Conservation (phyloP, 352 stramenopile genomes). For the Hyaloperonospora brassicae region DNA sequence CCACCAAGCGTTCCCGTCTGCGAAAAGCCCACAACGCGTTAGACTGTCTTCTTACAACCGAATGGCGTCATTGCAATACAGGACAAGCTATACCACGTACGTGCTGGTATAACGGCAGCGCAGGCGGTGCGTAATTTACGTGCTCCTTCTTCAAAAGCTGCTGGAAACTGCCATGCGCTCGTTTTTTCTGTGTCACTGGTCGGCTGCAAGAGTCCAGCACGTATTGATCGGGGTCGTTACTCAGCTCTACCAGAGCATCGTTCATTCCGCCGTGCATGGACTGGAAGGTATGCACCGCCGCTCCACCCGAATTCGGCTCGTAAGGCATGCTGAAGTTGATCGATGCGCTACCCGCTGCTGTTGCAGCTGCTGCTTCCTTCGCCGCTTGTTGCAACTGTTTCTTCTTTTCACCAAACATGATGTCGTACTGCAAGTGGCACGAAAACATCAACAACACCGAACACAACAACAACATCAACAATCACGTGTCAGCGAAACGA, state of each 20-base stretch:
- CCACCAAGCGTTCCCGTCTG: slow-evolving; percentile 61
- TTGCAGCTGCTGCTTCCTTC: slow-evolving; percentile 36
- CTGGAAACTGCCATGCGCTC: slow-evolving; percentile 67
- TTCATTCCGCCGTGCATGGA: slow-evolving; percentile 28
- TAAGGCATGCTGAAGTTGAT: slow-evolving; percentile 30
- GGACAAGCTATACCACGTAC: slow-evolving; percentile 24
- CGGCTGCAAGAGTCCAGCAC: slow-evolving; percentile 34
- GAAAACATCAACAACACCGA: no score
- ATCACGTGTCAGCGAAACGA: no score
- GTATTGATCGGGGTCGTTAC: slow-evolving; percentile 65
- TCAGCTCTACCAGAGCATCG: slow-evolving; percentile 37
- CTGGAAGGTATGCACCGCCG: slow-evolving; percentile 28
- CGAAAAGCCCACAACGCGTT: background rate
- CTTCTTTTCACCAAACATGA: slow-evolving; percentile 80
- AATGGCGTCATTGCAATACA: background rate
- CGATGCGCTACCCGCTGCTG: slow-evolving; percentile 19
- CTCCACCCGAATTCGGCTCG: slow-evolving; percentile 15
- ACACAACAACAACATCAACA: no score
- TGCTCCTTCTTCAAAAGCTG: slow-evolving; percentile 76
- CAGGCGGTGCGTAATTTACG: slow-evolving; percentile 50
- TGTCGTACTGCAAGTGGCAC: slow-evolving; percentile 47
- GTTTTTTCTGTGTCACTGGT: slow-evolving; percentile 52
- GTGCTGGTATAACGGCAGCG: slow-evolving; percentile 62
- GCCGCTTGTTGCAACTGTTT: slow-evolving; percentile 37
- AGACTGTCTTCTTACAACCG: background rate